phyloP scores from a whole-genome alignment of 2,329 filamentous ascomycete genomes.

The Aspergillus udagawae region DNA sequence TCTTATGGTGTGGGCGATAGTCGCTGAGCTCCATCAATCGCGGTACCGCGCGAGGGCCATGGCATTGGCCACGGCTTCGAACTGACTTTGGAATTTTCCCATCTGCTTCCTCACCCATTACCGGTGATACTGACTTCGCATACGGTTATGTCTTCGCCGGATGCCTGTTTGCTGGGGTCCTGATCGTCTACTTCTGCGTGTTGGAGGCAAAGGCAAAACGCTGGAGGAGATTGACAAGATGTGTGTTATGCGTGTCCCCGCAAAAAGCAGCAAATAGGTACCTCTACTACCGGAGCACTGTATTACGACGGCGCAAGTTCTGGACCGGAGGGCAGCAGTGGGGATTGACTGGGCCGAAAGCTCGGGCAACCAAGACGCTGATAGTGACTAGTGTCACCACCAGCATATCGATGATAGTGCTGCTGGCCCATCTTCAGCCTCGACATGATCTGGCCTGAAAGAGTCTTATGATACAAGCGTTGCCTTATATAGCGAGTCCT shows the following conservation, averaged over 20 bases:
- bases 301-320: constrained; percentile 17
- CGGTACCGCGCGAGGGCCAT: constrained; percentile 64
- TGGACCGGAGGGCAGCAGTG: constrained; percentile 16
- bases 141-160: constrained; percentile 74
- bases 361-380: constrained; percentile 7
- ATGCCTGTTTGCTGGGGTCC: constrained; percentile 61
- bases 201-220: constrained; percentile 63
- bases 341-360: constrained; percentile 15
- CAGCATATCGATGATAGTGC: constrained; percentile 18
- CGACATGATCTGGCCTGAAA: background rate
- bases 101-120: constrained; percentile 75
- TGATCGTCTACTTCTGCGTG: constrained; percentile 67
- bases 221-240: constrained; percentile 73
- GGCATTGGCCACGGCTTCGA: constrained; percentile 69
- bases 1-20: constrained; percentile 52
- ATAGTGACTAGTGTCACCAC: constrained; percentile 10
- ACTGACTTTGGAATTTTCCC: constrained; percentile 72
- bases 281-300: constrained; percentile 20
- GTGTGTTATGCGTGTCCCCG: constrained; percentile 61
- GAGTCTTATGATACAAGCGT: background rate
- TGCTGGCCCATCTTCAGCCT: constrained; percentile 14
- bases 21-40: constrained; percentile 39
- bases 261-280: constrained; percentile 52
- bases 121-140: constrained; percentile 63
- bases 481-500: background rate